A percentile compares a stretch with the other conserved stretches of the same genome.
Evolutionary conservation across 768 basidiomycete genomes (phyloP).

Genomic region (Mycena venus): DNA sequence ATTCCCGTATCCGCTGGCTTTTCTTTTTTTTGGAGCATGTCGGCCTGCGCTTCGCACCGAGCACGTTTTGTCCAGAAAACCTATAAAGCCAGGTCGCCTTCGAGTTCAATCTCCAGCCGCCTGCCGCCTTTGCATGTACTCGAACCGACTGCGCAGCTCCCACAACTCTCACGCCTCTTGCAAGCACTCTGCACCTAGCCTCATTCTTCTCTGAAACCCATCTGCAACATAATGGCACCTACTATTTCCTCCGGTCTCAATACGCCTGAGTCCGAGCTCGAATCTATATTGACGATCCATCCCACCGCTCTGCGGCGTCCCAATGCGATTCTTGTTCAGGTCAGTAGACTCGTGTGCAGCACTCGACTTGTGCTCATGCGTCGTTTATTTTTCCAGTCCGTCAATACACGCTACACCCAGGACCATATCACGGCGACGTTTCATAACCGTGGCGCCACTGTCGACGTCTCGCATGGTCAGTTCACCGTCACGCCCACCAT

Average conservation of each 20-base stretch:
- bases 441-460: slow-evolving; percentile 82
- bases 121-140: slow-evolving; percentile 88
- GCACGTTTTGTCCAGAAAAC: too few species aligned
- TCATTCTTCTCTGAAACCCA: too few species aligned
- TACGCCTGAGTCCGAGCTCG: slow-evolving; percentile 80
- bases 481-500: slow-evolving; percentile 84
- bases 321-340: slow-evolving; percentile 81
- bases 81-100: too few species aligned
- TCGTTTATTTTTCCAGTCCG: too few species aligned
- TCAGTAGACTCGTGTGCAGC: too few species aligned
- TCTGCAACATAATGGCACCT: slow-evolving; percentile 69
- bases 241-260: slow-evolving; percentile 76
- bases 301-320: slow-evolving; percentile 88
- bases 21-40: too few species aligned
- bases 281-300: slow-evolving; percentile 79
- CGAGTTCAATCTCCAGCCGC: too few species aligned
- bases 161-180: slow-evolving; percentile 90
- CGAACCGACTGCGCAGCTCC: slow-evolving; percentile 90
- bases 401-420: slow-evolving; percentile 87
- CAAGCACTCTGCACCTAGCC: slow-evolving; percentile 80
- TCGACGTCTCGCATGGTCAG: slow-evolving; percentile 78
- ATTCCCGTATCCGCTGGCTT: too few species aligned
- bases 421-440: slow-evolving; percentile 88
- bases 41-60: too few species aligned
- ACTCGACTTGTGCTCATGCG: too few species aligned